A percentile compares a stretch with the other conserved stretches of the same genome.
Conservation (phyloP, 1,139 yeast genomes). For the Zhuliangozyma parablackwelliae region DNA sequence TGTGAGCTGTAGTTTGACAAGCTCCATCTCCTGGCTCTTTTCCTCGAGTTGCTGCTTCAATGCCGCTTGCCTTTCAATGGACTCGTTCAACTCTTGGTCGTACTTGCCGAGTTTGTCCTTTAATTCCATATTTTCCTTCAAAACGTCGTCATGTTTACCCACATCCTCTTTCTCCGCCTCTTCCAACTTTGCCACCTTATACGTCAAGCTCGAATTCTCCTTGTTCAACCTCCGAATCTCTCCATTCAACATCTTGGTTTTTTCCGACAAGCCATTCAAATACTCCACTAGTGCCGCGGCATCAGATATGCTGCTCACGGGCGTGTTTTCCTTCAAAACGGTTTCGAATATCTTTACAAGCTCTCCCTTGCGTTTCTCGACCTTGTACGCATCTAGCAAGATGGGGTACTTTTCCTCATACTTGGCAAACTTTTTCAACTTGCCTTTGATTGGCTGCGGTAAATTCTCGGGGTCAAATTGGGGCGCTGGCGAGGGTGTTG, state of each 20-base stretch:
- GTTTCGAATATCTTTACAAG: constrained; percentile 65
- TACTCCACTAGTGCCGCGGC: constrained; percentile 66
- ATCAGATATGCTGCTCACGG: constrained; percentile 71
- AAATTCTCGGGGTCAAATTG: constrained; percentile 27
- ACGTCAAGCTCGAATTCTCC: constrained; percentile 21
- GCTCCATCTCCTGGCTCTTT: constrained; percentile 7
- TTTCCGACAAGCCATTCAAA: constrained; percentile 58
- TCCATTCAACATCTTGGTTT: constrained; percentile 52
- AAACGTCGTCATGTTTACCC: constrained; percentile 13
- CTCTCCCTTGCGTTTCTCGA: constrained; percentile 66
- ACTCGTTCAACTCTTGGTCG: constrained; percentile 1
- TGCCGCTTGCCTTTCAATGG: constrained; percentile 1
- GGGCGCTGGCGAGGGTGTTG: not conserved
- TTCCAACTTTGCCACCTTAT: constrained; percentile 7
- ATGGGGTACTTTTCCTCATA: constrained; percentile 88
- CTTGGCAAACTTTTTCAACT: constrained; percentile 72
- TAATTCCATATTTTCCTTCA: constrained; percentile 5
- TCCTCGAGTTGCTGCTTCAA: constrained; percentile 2
- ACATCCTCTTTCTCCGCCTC: constrained; percentile 10
- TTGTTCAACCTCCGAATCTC: constrained; percentile 39
- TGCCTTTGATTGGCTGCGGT: constrained; percentile 54
- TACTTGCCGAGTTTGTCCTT: not conserved
- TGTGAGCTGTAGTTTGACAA: constrained; percentile 2
- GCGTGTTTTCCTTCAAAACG: constrained; percentile 74
- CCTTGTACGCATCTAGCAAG: constrained; percentile 76